Evolutionary conservation across 2,329 filamentous ascomycete genomes (phyloP).

Genomic region (Colletotrichum sp.): DNA sequence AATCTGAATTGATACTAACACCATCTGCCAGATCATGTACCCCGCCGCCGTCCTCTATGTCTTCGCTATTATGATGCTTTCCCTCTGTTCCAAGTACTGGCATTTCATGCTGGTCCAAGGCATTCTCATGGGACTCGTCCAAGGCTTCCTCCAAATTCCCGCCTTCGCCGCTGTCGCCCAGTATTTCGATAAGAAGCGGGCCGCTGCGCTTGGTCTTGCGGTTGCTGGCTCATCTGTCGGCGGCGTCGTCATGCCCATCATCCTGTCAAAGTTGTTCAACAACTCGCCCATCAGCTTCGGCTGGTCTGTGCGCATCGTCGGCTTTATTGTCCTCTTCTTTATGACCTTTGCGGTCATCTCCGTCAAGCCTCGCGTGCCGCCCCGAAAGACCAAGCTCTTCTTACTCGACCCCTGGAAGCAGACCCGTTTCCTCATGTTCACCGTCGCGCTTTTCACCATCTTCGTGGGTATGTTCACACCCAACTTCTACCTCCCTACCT

Average conservation of each 20-base stretch:
- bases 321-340: conserved; percentile 53
- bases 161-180: conserved; percentile 49
- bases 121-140: conserved; percentile 44
- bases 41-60: conserved; percentile 31
- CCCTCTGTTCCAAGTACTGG: conserved; percentile 50
- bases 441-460: conserved; percentile 38
- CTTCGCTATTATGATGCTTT: conserved; percentile 47
- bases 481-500: conserved; percentile 66
- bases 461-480: conserved; percentile 58
- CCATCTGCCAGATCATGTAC: conserved; percentile 29
- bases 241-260: conserved; percentile 57
- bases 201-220: conserved; percentile 49
- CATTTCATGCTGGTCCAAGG: conserved; percentile 58
- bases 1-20: neutral
- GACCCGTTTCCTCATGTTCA: conserved; percentile 30
- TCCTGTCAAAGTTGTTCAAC: conserved; percentile 52
- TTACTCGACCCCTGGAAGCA: conserved; percentile 39
- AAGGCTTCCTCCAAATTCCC: conserved; percentile 48
- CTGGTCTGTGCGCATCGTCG: conserved; percentile 58
- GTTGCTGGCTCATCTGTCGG: conserved; percentile 55
- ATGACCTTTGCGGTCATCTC: conserved; percentile 42
- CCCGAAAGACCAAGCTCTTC: conserved; percentile 42
- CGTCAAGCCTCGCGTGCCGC: conserved; percentile 38
- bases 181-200: conserved; percentile 52
- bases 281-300: conserved; percentile 47